Conservation (phyloP, 2,329 filamentous ascomycete genomes). For the Colletotrichum australisinense region DNA sequence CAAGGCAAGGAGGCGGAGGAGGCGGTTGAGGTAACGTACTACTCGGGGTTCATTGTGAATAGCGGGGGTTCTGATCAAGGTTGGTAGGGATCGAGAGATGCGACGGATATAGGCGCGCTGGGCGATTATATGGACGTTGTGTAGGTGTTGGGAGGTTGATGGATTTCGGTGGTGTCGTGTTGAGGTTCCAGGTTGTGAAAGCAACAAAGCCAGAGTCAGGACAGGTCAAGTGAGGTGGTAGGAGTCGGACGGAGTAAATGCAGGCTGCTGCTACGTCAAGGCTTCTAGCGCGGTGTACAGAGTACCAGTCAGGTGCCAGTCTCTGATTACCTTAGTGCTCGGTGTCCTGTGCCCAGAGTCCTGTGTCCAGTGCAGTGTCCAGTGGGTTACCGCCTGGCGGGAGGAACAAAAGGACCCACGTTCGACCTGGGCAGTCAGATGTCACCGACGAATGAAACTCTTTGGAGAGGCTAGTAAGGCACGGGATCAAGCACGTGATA, state of each 20-base stretch:
- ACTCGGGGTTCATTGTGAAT: constrained; percentile 90
- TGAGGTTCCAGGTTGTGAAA: constrained; percentile 35
- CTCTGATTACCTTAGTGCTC: constrained; percentile 8
- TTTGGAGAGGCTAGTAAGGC: background rate
- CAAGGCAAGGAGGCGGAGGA: background rate
- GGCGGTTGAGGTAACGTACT: constrained; percentile 67
- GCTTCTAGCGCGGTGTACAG: constrained; percentile 18
- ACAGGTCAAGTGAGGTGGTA: constrained; percentile 33
- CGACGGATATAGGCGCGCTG: constrained; percentile 8
- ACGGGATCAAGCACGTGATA: constrained; percentile 12
- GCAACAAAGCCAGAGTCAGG: constrained; percentile 26
- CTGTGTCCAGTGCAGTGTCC: constrained; percentile 6
- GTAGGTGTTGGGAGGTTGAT: constrained; percentile 28
- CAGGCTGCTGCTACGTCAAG: constrained; percentile 36
- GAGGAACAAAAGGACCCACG: constrained; percentile 28
- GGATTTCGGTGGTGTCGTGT: constrained; percentile 31
- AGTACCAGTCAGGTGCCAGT: constrained; percentile 6
- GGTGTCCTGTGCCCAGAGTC: constrained; percentile 24
- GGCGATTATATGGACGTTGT: constrained; percentile 27
- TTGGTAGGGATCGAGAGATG: constrained; percentile 20
- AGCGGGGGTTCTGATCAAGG: constrained; percentile 32
- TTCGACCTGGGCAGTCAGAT: constrained; percentile 2
- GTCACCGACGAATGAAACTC: constrained; percentile 31
- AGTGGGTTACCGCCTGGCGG: background rate
- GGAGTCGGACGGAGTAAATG: constrained; percentile 33